phyloP scores from a whole-genome alignment of 2,329 filamentous ascomycete genomes.

The Hypoxylon sp. region DNA sequence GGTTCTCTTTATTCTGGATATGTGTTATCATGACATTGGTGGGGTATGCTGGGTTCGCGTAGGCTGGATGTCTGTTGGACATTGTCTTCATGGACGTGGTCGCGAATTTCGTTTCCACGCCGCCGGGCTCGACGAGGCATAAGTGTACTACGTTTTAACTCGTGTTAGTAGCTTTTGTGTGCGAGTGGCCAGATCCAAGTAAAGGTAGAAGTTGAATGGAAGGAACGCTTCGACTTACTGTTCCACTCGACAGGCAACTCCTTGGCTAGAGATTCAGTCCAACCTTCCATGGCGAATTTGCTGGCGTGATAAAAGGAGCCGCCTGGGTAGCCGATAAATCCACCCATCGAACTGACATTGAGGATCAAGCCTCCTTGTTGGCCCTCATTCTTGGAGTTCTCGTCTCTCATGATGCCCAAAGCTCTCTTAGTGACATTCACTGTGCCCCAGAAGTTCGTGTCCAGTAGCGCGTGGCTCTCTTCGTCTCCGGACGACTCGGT shows the following conservation, averaged over 20 bases:
- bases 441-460: slow-evolving; percentile 56
- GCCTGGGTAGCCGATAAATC: slow-evolving; percentile 48
- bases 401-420: slow-evolving; percentile 50
- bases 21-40: slow-evolving; percentile 44
- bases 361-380: slow-evolving; percentile 60
- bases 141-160: slow-evolving; percentile 48
- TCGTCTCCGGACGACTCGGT: slow-evolving; percentile 46
- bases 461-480: slow-evolving; percentile 49
- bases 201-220: slow-evolving; percentile 18
- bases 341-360: slow-evolving; percentile 64
- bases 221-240: slow-evolving; percentile 42
- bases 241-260: slow-evolving; percentile 56
- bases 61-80: slow-evolving; percentile 51
- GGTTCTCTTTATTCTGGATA: slow-evolving; percentile 39
- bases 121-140: slow-evolving; percentile 54
- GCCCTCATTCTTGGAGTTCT: slow-evolving; percentile 42
- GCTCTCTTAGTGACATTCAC: slow-evolving; percentile 50
- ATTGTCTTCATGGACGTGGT: slow-evolving; percentile 43
- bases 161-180: neutral
- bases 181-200: too few relatives aligned
- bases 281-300: slow-evolving; percentile 58
- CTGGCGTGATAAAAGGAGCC: slow-evolving; percentile 51
- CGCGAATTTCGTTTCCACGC: slow-evolving; percentile 50
- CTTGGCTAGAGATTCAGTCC: slow-evolving; percentile 55
- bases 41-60: slow-evolving; percentile 45